Conservation (phyloP, 768 basidiomycete genomes). For the Xerocomellus dryophilus region DNA sequence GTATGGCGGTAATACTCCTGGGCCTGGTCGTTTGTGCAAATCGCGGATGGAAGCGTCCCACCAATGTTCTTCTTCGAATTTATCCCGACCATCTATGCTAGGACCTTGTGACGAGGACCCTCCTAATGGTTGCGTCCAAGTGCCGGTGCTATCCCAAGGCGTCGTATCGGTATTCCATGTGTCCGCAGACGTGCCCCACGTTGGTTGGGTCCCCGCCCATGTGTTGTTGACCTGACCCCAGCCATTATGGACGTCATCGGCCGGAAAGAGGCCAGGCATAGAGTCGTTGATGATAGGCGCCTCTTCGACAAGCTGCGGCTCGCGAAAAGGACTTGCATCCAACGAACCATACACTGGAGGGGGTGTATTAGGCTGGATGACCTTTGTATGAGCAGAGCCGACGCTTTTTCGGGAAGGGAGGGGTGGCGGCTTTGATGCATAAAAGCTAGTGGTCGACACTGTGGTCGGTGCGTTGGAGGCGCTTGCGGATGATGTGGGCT, state of each 20-base stretch:
- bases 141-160: constrained; percentile 24
- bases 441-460: constrained; percentile 29
- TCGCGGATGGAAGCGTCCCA: constrained; percentile 56
- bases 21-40: constrained; percentile 55
- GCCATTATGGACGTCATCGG: constrained; percentile 25
- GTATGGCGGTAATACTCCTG: constrained; percentile 65
- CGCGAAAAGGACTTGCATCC: constrained; percentile 40
- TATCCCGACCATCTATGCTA: constrained; percentile 58
- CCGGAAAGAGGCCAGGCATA: constrained; percentile 38
- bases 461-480: constrained; percentile 28
- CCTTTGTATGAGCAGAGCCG: constrained; percentile 39
- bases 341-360: constrained; percentile 27
- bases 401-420: constrained; percentile 33
- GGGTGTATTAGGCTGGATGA: constrained; percentile 27
- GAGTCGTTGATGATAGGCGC: constrained; percentile 36
- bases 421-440: constrained; percentile 35
- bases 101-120: constrained; percentile 29
- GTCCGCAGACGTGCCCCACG: constrained; percentile 16
- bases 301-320: constrained; percentile 54
- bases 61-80: constrained; percentile 64
- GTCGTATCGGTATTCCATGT: constrained; percentile 21
- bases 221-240: constrained; percentile 16
- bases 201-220: constrained; percentile 14
- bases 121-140: constrained; percentile 25
- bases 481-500: constrained; percentile 39